Base-by-base conservation (phyloP, 192 early-diverging fungal species). In the Podila epigama region DNA sequence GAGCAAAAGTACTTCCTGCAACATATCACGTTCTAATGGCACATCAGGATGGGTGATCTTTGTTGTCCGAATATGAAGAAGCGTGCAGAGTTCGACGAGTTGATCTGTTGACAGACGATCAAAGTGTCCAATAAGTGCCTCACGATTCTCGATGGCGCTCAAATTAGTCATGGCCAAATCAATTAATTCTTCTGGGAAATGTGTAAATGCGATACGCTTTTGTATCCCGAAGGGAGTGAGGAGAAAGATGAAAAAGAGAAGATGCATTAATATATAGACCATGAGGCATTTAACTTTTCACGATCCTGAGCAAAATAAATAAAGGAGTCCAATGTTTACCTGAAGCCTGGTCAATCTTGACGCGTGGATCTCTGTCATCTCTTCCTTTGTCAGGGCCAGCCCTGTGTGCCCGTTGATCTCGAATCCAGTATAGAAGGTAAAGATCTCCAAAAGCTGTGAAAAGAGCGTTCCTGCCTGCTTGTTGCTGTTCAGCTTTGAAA, bases 331-430 rank as follows among this genome's bases (percentile, higher is more conserved):
- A 52, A 32, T 25, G 22, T 39, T 60, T 33, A 85, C 79, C 82
- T 98, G 97, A 31, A 98, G 80, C 18, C 66, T 65, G 1, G 86
- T 80, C 58, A 98, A 27, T 31, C 80, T 78, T 51, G 84, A 71
- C 51, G 92, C 89, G 58, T 93, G 89, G 6, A 68, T 50, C 42
- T 88, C 85, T 1, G 81, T 86, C 70, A 89, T 89, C 39, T 94
- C 89, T 3, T 81, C 80, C 15, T 84, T 84, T 3, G 87, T 86
- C 29, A 98, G 81, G 2, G 93, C 86, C 18, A 81, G 65, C 35
- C 97, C 97, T 5, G 91, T 93, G 16, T 91, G 85, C 36, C 94
- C 91, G 63, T 92, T 87, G 16, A 99, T 91, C 36, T 93, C 91
- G 60, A 97, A 97, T 39, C 83, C 82, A 13, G 86, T 71, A 69